Conservation (phyloP, 164 flowering plant genomes). For the Vitis riparia region DNA sequence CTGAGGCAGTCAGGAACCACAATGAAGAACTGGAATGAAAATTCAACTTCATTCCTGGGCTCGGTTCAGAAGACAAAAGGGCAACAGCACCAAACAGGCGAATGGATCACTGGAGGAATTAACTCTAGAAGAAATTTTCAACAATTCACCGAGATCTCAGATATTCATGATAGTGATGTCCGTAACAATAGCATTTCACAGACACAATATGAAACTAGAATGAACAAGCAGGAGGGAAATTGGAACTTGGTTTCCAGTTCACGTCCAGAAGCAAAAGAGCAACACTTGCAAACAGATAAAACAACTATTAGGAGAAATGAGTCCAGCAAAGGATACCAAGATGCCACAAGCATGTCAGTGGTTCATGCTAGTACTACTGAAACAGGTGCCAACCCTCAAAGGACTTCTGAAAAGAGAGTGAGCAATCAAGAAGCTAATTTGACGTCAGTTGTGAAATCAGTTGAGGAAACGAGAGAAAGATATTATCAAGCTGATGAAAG, state of each 20-base stretch:
- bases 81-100: constrained; percentile 24
- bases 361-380: constrained; percentile 20
- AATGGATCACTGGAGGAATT: constrained; percentile 6
- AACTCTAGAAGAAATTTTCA: constrained; percentile 23
- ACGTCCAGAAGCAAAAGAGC: constrained; percentile 14
- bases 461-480: constrained; percentile 18
- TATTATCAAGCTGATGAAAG: constrained; percentile 20
- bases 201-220: constrained; percentile 19
- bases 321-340: constrained; percentile 28
- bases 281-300: constrained; percentile 9
- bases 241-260: constrained; percentile 15
- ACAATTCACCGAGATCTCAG: constrained; percentile 22
- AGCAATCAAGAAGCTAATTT: constrained; percentile 19
- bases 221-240: constrained; percentile 25
- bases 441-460: constrained; percentile 17
- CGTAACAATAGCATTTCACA: constrained; percentile 17
- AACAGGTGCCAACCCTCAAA: constrained; percentile 13
- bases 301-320: constrained; percentile 12
- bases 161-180: constrained; percentile 5
- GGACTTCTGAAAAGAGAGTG: constrained; percentile 26
- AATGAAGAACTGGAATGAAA: constrained; percentile 32
- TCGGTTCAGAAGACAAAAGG: constrained; percentile 28
- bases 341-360: constrained; percentile 22
- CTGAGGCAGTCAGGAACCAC: constrained; percentile 30
- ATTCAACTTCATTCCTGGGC: constrained; percentile 14